Evolutionary conservation across 306 rosid species (phyloP).

Genomic region (Inga leiocalycina): DNA sequence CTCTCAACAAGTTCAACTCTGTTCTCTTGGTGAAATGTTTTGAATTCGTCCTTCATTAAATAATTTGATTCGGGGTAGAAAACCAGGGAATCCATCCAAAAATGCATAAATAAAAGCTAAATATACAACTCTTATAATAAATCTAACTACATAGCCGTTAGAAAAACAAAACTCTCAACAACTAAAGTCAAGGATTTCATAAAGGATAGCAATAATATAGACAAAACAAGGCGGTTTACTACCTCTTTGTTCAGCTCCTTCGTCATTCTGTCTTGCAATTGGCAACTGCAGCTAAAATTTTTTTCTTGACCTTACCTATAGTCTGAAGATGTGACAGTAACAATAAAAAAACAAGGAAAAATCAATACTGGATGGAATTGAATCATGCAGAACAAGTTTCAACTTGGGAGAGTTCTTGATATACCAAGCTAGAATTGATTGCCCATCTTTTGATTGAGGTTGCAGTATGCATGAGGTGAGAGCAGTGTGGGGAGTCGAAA

Average conservation of each 20-base stretch:
- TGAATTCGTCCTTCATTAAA: background rate
- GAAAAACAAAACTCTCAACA: background rate
- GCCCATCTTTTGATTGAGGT: constrained; percentile 68
- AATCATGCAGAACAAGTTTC: constrained; percentile 21
- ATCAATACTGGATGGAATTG: background rate
- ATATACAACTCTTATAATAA: too few species aligned
- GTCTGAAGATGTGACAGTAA: constrained; percentile 49
- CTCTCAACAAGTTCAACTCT: background rate
- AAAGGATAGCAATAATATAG: background rate
- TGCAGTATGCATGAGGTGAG: constrained; percentile 73
- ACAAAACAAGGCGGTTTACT: constrained; percentile 6
- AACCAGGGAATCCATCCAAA: background rate
- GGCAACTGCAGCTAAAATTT: constrained; percentile 33
- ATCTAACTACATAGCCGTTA: background rate
- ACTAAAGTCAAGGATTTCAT: constrained; percentile 21
- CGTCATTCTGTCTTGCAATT: constrained; percentile 30
- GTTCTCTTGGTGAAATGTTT: background rate
- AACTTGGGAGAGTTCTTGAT: constrained; percentile 27
- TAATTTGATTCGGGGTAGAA: background rate
- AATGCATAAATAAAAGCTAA: background rate
- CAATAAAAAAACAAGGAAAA: background rate
- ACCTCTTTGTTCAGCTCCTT: constrained; percentile 1
- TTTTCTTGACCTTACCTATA: constrained; percentile 46
- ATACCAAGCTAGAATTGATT: constrained; percentile 53
- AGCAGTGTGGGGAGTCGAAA: constrained; percentile 56